Evolutionary conservation across 2,329 filamentous ascomycete genomes (phyloP).

Genomic region (Aspergillus quadricinctus): DNA sequence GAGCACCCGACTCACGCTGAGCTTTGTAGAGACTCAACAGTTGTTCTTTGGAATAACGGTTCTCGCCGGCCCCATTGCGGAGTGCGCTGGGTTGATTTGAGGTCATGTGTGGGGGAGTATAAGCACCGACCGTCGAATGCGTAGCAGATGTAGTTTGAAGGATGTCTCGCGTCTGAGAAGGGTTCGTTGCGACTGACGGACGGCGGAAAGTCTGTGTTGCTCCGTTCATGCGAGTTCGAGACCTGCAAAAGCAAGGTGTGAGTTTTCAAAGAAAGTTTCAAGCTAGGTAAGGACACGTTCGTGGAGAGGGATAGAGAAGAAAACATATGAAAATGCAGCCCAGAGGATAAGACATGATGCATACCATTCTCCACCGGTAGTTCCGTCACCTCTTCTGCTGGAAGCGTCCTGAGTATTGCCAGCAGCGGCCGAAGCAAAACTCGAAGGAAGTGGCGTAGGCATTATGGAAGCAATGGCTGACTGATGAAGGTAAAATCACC

Average conservation of each 20-base stretch:
- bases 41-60: slow-evolving; percentile 73
- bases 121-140: slow-evolving; percentile 45
- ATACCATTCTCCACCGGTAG: slow-evolving; percentile 69
- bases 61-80: slow-evolving; percentile 53
- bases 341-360: slow-evolving; percentile 24
- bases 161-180: slow-evolving; percentile 44
- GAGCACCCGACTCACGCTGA: slow-evolving; percentile 50
- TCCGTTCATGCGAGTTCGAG: slow-evolving; percentile 59
- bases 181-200: slow-evolving; percentile 56
- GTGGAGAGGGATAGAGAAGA: slow-evolving; percentile 1
- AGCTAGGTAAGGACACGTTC: not conserved
- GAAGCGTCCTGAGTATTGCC: slow-evolving; percentile 64
- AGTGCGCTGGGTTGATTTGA: slow-evolving; percentile 42
- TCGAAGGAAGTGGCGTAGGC: slow-evolving; percentile 74
- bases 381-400: slow-evolving; percentile 55
- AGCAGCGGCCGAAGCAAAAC: slow-evolving; percentile 78
- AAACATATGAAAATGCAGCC: not conserved
- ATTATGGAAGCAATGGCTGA: slow-evolving; percentile 40
- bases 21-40: slow-evolving; percentile 68
- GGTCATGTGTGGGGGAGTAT: slow-evolving; percentile 59
- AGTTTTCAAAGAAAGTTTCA: not conserved
- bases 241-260: slow-evolving; percentile 40
- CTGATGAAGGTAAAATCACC: slow-evolving; percentile 15
- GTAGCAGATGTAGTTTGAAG: slow-evolving; percentile 38
- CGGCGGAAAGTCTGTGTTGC: slow-evolving; percentile 64